phyloP scores from a whole-genome alignment of 208 protist genomes.

The Acanthamoeba polyphaga region DNA sequence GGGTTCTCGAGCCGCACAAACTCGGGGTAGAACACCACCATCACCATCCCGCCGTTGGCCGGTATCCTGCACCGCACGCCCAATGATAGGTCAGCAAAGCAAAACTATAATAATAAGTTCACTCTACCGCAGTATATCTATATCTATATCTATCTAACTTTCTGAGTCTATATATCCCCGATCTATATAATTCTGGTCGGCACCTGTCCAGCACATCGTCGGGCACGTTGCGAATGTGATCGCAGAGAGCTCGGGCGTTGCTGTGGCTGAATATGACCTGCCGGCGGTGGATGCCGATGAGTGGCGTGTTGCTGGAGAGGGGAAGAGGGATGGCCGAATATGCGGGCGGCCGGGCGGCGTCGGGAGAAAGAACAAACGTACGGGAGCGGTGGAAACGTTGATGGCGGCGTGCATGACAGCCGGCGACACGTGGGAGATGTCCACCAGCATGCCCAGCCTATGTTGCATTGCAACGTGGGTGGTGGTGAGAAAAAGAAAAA shows the following conservation, averaged over 20 bases:
- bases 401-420: constrained; percentile 44
- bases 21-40: constrained; percentile 26
- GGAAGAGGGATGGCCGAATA: background rate
- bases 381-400: background rate
- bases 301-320: background rate
- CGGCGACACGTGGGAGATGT: constrained; percentile 61
- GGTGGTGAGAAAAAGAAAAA: background rate
- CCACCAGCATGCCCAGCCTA: constrained; percentile 66
- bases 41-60: constrained; percentile 50
- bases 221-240: constrained; percentile 36
- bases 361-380: background rate
- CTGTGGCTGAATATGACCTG: constrained; percentile 46
- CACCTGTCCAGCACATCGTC: constrained; percentile 60
- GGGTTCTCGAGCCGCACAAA: background rate
- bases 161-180: too few species aligned
- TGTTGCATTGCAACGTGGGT: too few species aligned
- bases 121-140: too few species aligned
- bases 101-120: too few species aligned
- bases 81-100: background rate
- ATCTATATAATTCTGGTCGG: too few species aligned
- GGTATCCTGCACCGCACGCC: background rate
- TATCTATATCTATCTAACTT: too few species aligned
- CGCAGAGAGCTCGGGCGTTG: background rate
- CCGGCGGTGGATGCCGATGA: too few species aligned
- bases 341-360: background rate